Percentiles rank a stretch among this genome's conserved stretches.
phyloP scores from a whole-genome alignment of 2,329 filamentous ascomycete species.

The Colletotrichum noveboracense region DNA sequence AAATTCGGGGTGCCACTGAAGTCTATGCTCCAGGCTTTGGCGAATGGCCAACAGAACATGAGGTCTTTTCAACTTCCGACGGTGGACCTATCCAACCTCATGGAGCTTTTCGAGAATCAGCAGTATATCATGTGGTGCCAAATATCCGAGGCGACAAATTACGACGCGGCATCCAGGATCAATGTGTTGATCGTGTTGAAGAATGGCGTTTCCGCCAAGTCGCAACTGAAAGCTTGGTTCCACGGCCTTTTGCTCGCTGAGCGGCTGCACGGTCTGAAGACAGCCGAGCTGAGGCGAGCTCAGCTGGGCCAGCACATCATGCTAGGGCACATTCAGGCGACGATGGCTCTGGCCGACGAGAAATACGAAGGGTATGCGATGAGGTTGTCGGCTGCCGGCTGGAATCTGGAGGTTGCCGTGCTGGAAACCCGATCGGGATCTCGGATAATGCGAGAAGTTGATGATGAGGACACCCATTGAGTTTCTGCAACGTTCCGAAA shows the following conservation, averaged over 20 bases:
- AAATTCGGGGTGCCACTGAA: slow-evolving; percentile 3
- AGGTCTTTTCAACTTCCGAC: neutral
- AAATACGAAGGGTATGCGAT: neutral
- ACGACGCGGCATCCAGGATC: neutral
- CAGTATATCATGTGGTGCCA: slow-evolving; percentile 9
- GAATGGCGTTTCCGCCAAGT: neutral
- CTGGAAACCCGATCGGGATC: slow-evolving; percentile 16
- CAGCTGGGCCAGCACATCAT: neutral
- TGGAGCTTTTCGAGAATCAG: neutral
- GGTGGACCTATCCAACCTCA: neutral
- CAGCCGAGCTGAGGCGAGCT: neutral
- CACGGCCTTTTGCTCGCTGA: neutral
- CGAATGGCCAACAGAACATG: neutral
- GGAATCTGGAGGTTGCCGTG: slow-evolving; percentile 7
- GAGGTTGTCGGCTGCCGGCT: neutral
- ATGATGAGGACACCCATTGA: neutral
- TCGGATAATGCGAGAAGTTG: neutral
- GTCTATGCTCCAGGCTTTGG: neutral
- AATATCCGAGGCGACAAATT: neutral
- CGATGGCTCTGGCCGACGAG: neutral
- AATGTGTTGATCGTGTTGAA: slow-evolving; percentile 13
- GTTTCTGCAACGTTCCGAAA: neutral
- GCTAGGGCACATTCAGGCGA: neutral
- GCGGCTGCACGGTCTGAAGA: neutral
- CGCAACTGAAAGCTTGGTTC: slow-evolving; percentile 19